Percentiles rank a stretch among this genome's conserved stretches.
These are phyloP conservation scores for Globisporangium megalacanthum DNA, from an alignment of 352 stramenopile genomes.

Conservation along the genomic window DNA sequence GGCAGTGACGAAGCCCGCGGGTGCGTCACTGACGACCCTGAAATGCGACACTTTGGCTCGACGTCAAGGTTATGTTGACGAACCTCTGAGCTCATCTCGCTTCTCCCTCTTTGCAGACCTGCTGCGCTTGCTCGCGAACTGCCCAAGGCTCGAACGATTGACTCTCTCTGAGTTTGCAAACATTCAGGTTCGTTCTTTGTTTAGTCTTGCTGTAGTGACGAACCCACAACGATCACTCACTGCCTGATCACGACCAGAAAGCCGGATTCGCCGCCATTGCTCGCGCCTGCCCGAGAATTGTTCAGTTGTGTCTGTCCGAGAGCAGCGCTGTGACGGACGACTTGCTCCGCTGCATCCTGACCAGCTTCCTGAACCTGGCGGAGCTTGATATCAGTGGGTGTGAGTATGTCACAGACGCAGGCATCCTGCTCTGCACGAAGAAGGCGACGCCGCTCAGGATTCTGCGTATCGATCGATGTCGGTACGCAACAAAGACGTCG, in stretches of 20 bases:
- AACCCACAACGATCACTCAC: background rate
- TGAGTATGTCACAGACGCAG: slow-evolving; percentile 46
- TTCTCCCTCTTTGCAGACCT: slow-evolving; percentile 25
- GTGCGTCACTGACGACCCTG: slow-evolving; percentile 19
- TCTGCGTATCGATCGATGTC: slow-evolving; percentile 43
- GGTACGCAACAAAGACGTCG: slow-evolving; percentile 30
- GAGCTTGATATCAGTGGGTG: slow-evolving; percentile 46
- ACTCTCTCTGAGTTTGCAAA: slow-evolving; percentile 30
- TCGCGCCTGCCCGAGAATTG: slow-evolving; percentile 19
- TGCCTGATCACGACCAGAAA: slow-evolving; percentile 59
- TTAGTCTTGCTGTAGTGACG: background rate
- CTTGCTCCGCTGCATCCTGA: slow-evolving; percentile 28
- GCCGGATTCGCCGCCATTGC: slow-evolving; percentile 27
- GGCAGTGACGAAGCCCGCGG: slow-evolving; percentile 18
- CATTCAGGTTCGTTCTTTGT: slow-evolving; percentile 24
- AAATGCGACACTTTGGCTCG: no score
- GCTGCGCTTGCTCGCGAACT: slow-evolving; percentile 28
- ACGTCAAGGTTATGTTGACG: no score
- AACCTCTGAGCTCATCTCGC: no score
- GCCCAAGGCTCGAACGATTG: slow-evolving; percentile 27
- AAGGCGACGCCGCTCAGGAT: slow-evolving; percentile 23
- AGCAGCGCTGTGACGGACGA: slow-evolving; percentile 55
- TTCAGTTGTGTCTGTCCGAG: slow-evolving; percentile 30
- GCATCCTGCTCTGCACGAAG: slow-evolving; percentile 37
- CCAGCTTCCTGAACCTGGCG: slow-evolving; percentile 29